Base-by-base conservation (phyloP, 495 filamentous ascomycete species). In the Tirmania nivea region DNA sequence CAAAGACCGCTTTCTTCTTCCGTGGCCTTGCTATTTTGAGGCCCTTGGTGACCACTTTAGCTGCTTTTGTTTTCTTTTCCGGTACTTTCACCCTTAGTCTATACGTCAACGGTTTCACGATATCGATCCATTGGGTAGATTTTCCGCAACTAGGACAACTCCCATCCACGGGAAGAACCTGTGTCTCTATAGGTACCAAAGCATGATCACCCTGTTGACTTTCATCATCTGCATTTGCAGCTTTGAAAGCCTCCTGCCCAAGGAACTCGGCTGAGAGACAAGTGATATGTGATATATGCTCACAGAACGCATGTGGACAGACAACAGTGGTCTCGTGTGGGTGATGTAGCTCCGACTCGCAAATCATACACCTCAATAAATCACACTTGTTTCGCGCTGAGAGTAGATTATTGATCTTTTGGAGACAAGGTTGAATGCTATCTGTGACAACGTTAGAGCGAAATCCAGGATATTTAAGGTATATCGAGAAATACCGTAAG, bases 51-150 rank as follows among this genome's bases (percentile, higher is more conserved):
- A 19, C 39, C 39, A 6, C 9, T 19, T 45, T 45, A 4, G 1
- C 17, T 45, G 34, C 55, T 54, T 8, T 55, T 54, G 10, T 54
- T 42, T 4, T 17, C 39, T 51, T 34, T 34, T 36, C n/a, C 12
- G 21, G 54, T 14, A 57, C 35, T 17, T 14, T 39, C 16, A 58
- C 34, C 35, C 31, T 31, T 52, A 11, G 19, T 45, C 39, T 51
- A 17, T 94, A 65, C 50, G 72, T 89, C 55, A 87, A 66, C 63
- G 94, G 87, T 60, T 79, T 86, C 65, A 88, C 82, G 59, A 95
- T 73, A 49, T 82, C 71, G 0, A 75, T 69, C 90, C 90, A 97
- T 49, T 71, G 60, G 8, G 84, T 69, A 17, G 71, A 65, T 0
- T 68, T 66, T 1, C 72, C 65, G 63, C 90, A 97, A 42, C 64